Base-by-base conservation (phyloP, 805 yeast genomes). In the Lachancea quebecensis region DNA sequence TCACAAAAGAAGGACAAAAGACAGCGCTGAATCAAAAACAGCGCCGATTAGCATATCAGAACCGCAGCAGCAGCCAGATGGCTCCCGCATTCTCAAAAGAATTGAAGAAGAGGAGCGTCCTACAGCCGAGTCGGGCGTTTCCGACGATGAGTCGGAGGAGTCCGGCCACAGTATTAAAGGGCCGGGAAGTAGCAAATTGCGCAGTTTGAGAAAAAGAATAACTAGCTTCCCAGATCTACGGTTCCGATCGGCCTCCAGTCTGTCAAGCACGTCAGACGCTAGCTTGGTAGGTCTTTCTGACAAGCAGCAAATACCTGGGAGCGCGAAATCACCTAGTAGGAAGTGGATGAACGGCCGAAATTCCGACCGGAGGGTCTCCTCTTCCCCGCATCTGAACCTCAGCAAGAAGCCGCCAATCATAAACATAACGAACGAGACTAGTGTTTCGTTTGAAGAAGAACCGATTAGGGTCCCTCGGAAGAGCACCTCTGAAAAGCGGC, bases 141-240 rank as follows among this genome's bases (percentile, higher is more conserved):
- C 35, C 25, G 46, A 41, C 18, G 18, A 44, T 34, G 21, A 41
- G 30, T 27, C 35, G 16, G n/a, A 34, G 11, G 47, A 41, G 12
- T 15, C 37, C 38, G 33, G 39, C 8, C 40, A 43, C 8, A n/a
- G 21, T 15, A 30, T 28, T 38, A 32, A 31, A 28, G 21, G 14
- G 15, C 16, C 25, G 15, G 35, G 28, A 32, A 29, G 45, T 15
- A 48, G 53, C 25, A 56, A 47, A 44, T 50, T 60, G 41, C 55
- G 54, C 37, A 45, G 50, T 28, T 30, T 60, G 29, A 53, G 46
- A 45, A 48, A 50, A 35, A 55, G 53, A 28, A 54, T 60, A 14
- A 38, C 38, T 40, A 53, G 56, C 32, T 48, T 53, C 9, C 49
- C 58, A 8, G 60, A 57, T 18, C 40, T 56, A n/a, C 48, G 46